These are phyloP conservation scores for Aspergillus hancockii DNA, from an alignment of 495 filamentous ascomycete genomes.

Conservation along the genomic window DNA sequence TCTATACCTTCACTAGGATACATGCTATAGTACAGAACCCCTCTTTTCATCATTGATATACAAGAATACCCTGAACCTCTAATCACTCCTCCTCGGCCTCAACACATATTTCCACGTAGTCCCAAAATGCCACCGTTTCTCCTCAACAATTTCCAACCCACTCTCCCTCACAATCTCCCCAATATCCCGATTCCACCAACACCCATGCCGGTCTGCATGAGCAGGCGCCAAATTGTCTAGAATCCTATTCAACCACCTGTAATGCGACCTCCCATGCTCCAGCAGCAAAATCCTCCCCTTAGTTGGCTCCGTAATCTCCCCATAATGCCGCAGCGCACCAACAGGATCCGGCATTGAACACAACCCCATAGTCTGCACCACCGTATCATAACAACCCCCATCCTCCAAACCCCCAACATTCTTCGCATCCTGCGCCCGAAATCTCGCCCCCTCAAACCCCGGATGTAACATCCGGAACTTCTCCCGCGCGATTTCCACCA, in stretches of 20 bases:
- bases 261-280: conserved; percentile 85
- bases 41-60: neutral
- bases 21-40: neutral
- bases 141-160: conserved; percentile 76
- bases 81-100: conserved; percentile 35
- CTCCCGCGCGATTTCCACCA: conserved; percentile 60
- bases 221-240: conserved; percentile 74
- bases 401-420: conserved; percentile 19
- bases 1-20: neutral
- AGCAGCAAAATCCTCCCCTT: conserved; percentile 78
- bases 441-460: conserved; percentile 43
- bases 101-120: conserved; percentile 73
- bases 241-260: conserved; percentile 72
- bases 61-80: neutral
- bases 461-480: conserved; percentile 58
- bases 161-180: conserved; percentile 74
- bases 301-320: conserved; percentile 40
- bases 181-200: conserved; percentile 97
- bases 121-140: conserved; percentile 70
- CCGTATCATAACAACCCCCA: conserved; percentile 66
- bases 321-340: conserved; percentile 58
- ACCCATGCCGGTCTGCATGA: conserved; percentile 85
- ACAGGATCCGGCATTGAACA: conserved; percentile 82
- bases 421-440: conserved; percentile 43
- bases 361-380: conserved; percentile 90